phyloP scores from a whole-genome alignment of 345 rosid genomes.

The Litchi chinensis region DNA sequence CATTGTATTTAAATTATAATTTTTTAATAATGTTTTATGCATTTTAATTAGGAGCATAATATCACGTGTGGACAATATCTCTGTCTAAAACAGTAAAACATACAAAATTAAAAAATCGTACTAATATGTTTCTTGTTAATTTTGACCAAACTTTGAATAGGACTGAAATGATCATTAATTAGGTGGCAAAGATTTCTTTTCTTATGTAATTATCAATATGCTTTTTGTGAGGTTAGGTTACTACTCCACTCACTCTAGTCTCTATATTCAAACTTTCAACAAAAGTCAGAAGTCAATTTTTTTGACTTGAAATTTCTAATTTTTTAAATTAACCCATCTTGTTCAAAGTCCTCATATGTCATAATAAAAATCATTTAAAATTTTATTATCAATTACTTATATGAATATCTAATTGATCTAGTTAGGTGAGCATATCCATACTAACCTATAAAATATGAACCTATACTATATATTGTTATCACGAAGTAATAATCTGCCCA shows the following conservation, averaged over 20 bases:
- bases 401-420: neutral
- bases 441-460: neutral
- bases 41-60: too few relatives aligned
- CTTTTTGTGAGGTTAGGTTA: neutral
- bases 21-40: too few relatives aligned
- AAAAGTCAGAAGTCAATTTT: conserved; percentile 11
- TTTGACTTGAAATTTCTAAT: conserved; percentile 18
- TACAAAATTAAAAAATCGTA: neutral
- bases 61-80: neutral
- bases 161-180: neutral
- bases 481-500: neutral
- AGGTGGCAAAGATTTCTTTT: neutral
- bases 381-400: neutral
- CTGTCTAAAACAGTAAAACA: neutral
- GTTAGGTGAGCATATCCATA: neutral
- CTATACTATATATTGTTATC: neutral
- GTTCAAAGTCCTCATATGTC: neutral
- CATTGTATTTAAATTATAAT: too few relatives aligned
- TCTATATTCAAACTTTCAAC: neutral
- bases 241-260: neutral
- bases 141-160: neutral
- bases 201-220: neutral
- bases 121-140: neutral
- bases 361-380: neutral
- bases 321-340: neutral